Base-by-base conservation (phyloP, 805 yeast genomes). In the Ogataea salicorniae region DNA sequence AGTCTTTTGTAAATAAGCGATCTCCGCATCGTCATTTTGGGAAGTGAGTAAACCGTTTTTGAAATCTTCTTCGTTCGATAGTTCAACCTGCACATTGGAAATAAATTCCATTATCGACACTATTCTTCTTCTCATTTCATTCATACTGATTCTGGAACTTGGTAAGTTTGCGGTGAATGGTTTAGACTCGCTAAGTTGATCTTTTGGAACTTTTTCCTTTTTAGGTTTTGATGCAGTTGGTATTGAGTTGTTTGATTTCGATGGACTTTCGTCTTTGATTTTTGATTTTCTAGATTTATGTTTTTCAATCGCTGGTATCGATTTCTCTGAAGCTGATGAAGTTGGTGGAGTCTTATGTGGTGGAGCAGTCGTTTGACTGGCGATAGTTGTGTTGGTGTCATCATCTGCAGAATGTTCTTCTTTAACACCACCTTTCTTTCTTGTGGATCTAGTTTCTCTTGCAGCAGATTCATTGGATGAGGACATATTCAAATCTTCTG, bases 61-160 rank as follows among this genome's bases (percentile, higher is more conserved):
- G 39, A 75, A 78, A n/a, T 74, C 69, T 54, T 83, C 83, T 56
- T 90, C 96, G 45, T 78, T 79, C 41, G 84, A 83, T 51, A 92
- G 69, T 60, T 92, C 98, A 51, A 83, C 67, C 64, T 90, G 96
- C 1, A 95, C 86, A 45, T 96, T 75, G 13, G 91, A 88, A 23
- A 92, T 77, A 75, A 91, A 94, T 67, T 94, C 98, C 57, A 92
- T 69, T 18, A 92, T 92, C 1, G 97, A 95, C 2, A 88, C 84
- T 2, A 90, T 86, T 49, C 99, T 76, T 59, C 88, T 81, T 47
- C 90, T 78, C 87, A 92, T 84, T 64, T 92, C 99, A 56, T 79
- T 77, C 50, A 91, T 66, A 3, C 90, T 78, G 3, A 87, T 79
- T 46, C 88, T 77, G 18, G 82, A 81, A 49, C 84, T 84, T 6